These are phyloP conservation scores for Sugiyamaella smithiae DNA, from an alignment of 805 yeast species.

Conservation along the genomic window DNA sequence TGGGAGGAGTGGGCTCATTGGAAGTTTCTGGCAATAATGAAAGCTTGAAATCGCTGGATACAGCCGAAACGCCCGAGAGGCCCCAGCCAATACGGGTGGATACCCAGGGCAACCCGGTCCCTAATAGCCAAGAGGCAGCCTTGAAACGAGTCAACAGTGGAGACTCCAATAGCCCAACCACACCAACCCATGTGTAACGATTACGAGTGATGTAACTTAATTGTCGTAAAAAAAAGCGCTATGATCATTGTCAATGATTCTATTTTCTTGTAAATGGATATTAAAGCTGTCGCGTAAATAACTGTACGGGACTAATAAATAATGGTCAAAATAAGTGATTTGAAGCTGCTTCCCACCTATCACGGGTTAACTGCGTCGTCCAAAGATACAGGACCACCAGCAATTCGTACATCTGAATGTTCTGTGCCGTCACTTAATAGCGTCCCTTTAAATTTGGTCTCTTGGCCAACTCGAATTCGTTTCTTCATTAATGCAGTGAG, in stretches of 20 bases:
- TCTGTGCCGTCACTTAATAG: slow-evolving; percentile 21
- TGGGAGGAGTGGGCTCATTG: not conserved
- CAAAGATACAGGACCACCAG: slow-evolving; percentile 25
- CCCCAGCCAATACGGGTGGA: slow-evolving; percentile 4
- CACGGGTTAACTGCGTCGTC: slow-evolving; percentile 15
- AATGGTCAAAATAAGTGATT: no score
- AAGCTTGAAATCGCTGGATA: not conserved
- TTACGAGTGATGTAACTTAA: slow-evolving; percentile 3
- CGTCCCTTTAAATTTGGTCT: slow-evolving; percentile 32
- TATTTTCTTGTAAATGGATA: no score
- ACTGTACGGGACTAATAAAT: not conserved
- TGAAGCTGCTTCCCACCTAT: no score
- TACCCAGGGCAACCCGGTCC: not conserved
- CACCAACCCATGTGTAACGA: slow-evolving; percentile 1
- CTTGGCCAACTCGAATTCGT: slow-evolving; percentile 36
- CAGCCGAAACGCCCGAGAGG: not conserved
- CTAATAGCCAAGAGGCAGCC: not conserved
- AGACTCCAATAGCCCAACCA: slow-evolving; percentile 3
- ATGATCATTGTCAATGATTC: no score
- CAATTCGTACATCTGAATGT: slow-evolving; percentile 14
- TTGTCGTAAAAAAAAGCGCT: no score
- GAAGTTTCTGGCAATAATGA: not conserved
- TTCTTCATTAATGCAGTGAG: slow-evolving; percentile 31
- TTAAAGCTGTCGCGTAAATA: not conserved
- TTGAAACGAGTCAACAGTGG: not conserved